Percentiles rank a stretch among this genome's conserved stretches.
Evolutionary conservation across 2,329 filamentous ascomycete species (phyloP).

Genomic region (Colletotrichum falcatum): DNA sequence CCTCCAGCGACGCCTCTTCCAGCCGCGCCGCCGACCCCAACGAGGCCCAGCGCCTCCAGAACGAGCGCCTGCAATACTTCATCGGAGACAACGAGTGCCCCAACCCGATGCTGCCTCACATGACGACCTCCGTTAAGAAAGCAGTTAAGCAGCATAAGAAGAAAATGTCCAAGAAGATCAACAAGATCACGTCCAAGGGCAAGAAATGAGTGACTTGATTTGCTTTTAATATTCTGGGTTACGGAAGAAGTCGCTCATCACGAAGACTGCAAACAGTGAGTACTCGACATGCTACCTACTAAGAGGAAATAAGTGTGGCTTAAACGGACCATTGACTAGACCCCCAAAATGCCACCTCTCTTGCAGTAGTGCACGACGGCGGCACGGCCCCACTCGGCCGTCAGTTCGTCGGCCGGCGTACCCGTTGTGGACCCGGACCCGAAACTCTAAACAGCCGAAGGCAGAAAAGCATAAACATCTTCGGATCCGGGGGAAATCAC

Average conservation of each 20-base stretch:
- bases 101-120: not conserved
- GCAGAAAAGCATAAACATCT: not conserved
- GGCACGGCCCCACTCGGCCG: too few relatives aligned
- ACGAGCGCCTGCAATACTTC: conserved; percentile 1
- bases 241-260: not conserved
- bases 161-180: not conserved
- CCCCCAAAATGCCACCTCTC: not conserved
- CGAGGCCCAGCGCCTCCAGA: not conserved
- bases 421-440: not conserved
- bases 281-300: not conserved
- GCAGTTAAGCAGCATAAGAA: not conserved
- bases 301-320: not conserved
- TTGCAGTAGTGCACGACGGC: too few relatives aligned
- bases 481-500: not conserved
- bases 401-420: too few relatives aligned
- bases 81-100: not conserved
- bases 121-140: not conserved
- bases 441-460: not conserved
- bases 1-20: not conserved
- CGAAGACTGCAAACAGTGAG: not conserved
- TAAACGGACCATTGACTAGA: not conserved
- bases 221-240: not conserved
- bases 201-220: not conserved
- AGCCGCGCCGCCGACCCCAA: not conserved
- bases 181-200: not conserved